These are phyloP conservation scores for Phlebopus sp. DNA, from an alignment of 1,284 basidiomycete genomes.

Conservation along the genomic window DNA sequence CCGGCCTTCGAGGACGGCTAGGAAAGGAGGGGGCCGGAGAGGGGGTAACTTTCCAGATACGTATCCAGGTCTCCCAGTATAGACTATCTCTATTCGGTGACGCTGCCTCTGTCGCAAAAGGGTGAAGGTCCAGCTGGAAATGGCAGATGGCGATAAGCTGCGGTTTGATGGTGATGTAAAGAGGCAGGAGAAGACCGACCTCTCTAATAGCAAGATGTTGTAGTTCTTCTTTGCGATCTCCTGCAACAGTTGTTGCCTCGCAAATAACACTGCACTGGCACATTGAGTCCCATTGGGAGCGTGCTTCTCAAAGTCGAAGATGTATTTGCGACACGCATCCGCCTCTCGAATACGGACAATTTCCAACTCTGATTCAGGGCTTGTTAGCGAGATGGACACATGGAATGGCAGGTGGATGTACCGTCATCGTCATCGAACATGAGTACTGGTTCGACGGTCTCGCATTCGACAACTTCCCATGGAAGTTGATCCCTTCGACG, in stretches of 20 bases:
- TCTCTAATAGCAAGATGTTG: conserved; percentile 64
- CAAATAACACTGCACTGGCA: conserved; percentile 55
- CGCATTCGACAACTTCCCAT: conserved; percentile 75
- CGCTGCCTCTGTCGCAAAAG: conserved; percentile 58
- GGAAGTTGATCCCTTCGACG: conserved; percentile 53
- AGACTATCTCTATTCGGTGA: conserved; percentile 65
- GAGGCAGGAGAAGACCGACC: conserved; percentile 41
- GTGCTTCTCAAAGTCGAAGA: conserved; percentile 56
- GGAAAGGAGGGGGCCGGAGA: conserved; percentile 58
- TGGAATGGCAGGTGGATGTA: conserved; percentile 28
- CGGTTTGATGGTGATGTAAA: conserved; percentile 5
- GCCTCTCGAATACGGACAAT: conserved; percentile 49
- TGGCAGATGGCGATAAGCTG: conserved; percentile 10
- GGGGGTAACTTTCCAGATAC: conserved; percentile 44
- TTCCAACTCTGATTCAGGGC: conserved; percentile 50
- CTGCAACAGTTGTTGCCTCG: conserved; percentile 59
- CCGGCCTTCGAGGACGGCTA: conserved; percentile 50
- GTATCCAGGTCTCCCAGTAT: conserved; percentile 63
- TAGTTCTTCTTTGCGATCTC: conserved; percentile 55
- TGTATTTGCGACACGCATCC: conserved; percentile 57
- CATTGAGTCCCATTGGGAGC: conserved; percentile 39
- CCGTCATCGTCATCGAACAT: conserved; percentile 65
- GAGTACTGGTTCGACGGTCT: conserved; percentile 58
- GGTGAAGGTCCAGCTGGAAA: conserved; percentile 63
- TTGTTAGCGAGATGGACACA: conserved; percentile 9